Evolutionary conservation across 768 basidiomycete species (phyloP), one percentile per base, ranked within the genome.

Genomic region (Collybiopsis confluens): DNA sequence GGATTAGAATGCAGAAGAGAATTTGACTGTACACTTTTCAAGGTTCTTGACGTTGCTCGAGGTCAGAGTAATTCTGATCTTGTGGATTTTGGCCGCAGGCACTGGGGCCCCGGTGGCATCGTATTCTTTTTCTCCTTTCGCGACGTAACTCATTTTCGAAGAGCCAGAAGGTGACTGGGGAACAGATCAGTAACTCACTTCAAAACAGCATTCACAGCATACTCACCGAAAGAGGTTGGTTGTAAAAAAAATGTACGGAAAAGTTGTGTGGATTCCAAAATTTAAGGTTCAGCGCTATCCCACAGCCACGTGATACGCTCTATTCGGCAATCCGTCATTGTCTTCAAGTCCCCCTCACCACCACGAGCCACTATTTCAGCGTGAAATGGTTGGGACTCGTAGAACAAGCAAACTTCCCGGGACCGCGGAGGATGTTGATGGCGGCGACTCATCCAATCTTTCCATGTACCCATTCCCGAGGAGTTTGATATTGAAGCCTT

Each of bases 21-120:
- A 41, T 42, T 28, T 28, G 15, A 42, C 0, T 79, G 57, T 59
- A 98, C 96, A 98, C 78, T 98, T 99, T 79, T 99, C 97, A 66
- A 99, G 78, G 82, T 94, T 96, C 80, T 82, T 87, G 76, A 98
- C 92, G 72, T 98, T 98, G 78, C 90, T 88, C 76, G 90, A 92
- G 61, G 97, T 98, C 71, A 99, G 80, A 60, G 97, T 98, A 79
- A 99, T 99, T 60, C 97, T 80, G 73, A 98, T 98, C 83, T 98
- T 98, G 85, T 98, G 96, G 71, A 92, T 84, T 75, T 98, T 95
- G 69, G 91, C 88, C 60, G 83, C 77, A 66, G 90, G 87, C 58
- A 93, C 83, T 51, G 81, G 81, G 59, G 88, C 88, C 65, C 92
- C 92, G 45, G 90, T 87, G 57, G 92, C 93, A 62, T 98, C 97